Conservation (phyloP, 2,329 filamentous ascomycete species). For the Exutisphaerella laricina region DNA sequence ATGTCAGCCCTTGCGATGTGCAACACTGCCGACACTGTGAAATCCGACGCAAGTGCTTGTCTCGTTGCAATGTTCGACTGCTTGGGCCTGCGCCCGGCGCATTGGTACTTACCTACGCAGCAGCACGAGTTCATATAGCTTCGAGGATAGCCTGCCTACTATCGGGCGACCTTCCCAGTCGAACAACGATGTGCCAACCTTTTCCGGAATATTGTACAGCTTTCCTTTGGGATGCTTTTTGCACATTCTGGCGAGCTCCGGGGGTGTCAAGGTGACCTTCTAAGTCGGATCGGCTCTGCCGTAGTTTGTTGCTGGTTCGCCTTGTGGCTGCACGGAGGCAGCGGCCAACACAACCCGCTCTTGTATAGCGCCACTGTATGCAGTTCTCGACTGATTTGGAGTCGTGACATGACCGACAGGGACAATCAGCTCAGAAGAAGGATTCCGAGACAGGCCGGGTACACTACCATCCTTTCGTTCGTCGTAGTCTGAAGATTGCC, state of each 20-base stretch:
- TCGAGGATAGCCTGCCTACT: slow-evolving; percentile 14
- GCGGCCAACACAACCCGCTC: slow-evolving; percentile 20
- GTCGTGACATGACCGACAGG: background rate
- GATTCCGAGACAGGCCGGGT: background rate
- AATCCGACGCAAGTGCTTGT: too few relatives aligned
- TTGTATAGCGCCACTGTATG: slow-evolving; percentile 14
- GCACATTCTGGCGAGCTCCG: slow-evolving; percentile 20
- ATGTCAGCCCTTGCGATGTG: too few relatives aligned
- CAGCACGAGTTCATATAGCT: slow-evolving; percentile 20
- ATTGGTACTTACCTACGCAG: too few relatives aligned
- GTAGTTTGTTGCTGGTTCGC: slow-evolving; percentile 12
- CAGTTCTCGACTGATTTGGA: background rate
- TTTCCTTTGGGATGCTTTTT: slow-evolving; percentile 20
- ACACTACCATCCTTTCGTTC: background rate
- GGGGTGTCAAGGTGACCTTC: slow-evolving; percentile 17
- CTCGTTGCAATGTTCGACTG: too few relatives aligned
- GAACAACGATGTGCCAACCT: slow-evolving; percentile 16
- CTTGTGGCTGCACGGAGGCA: slow-evolving; percentile 15
- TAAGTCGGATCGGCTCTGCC: slow-evolving; percentile 20
- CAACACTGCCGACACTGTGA: too few relatives aligned
- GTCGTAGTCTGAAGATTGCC: slow-evolving; percentile 6
- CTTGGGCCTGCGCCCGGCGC: too few relatives aligned
- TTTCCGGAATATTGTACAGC: slow-evolving; percentile 19
- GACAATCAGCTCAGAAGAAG: background rate
- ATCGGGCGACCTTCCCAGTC: slow-evolving; percentile 19